These are phyloP conservation scores for Quercus mongolica DNA, from an alignment of 306 rosid genomes.

Conservation along the genomic window DNA sequence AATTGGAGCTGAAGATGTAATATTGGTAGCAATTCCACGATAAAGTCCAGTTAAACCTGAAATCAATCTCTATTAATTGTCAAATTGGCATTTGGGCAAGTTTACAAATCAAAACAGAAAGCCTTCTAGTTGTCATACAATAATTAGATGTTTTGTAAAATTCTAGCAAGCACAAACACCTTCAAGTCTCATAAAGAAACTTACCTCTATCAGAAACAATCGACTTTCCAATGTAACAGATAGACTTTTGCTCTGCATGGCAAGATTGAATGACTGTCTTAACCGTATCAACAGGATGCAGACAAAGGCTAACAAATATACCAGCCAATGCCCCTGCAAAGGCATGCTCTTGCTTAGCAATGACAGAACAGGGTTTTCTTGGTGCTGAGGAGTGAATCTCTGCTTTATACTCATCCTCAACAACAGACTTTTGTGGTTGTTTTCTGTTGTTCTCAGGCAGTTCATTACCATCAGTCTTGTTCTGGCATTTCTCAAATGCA, in stretches of 20 bases:
- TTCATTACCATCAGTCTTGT: slow-evolving; percentile 37
- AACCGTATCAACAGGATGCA: slow-evolving; percentile 92
- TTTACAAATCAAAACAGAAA: slow-evolving; percentile 15
- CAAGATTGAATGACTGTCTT: slow-evolving; percentile 89
- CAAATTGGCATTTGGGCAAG: slow-evolving; percentile 14
- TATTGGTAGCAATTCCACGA: slow-evolving; percentile 84
- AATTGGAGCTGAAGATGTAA: slow-evolving; percentile 90
- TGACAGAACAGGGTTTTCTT: slow-evolving; percentile 37
- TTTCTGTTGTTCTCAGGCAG: slow-evolving; percentile 35
- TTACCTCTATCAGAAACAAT: slow-evolving; percentile 90
- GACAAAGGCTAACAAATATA: slow-evolving; percentile 82
- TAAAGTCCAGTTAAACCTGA: slow-evolving; percentile 90
- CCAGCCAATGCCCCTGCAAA: slow-evolving; percentile 97
- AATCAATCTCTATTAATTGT: slow-evolving; percentile 25
- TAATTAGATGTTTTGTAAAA: slow-evolving; percentile 7
- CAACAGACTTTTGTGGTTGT: slow-evolving; percentile 22
- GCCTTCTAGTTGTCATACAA: slow-evolving; percentile 7
- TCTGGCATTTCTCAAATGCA: slow-evolving; percentile 26
- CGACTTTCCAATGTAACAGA: slow-evolving; percentile 72
- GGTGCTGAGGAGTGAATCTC: slow-evolving; percentile 28
- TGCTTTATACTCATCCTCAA: slow-evolving; percentile 29
- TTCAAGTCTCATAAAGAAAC: slow-evolving; percentile 17
- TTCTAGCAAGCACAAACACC: slow-evolving; percentile 1
- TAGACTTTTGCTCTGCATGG: slow-evolving; percentile 62
- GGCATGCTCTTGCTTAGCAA: slow-evolving; percentile 80